Percentiles rank a stretch among this genome's conserved stretches.
Conservation (phyloP, 306 rosid genomes). For the Parietaria judaica region DNA sequence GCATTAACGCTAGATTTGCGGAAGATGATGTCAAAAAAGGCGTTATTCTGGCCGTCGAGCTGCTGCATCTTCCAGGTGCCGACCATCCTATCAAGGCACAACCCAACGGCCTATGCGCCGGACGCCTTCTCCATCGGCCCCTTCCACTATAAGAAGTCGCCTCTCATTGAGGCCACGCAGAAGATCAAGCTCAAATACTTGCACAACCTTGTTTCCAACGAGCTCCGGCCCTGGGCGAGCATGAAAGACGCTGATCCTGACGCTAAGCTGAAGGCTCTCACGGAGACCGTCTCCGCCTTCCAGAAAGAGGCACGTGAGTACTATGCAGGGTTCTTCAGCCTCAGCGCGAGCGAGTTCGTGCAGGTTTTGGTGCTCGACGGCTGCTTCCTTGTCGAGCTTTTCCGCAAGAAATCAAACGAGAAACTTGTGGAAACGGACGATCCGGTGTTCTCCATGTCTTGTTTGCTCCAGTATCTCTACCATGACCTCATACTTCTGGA, state of each 20-base stretch:
- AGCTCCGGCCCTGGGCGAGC: not conserved
- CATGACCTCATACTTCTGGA: slow-evolving; percentile 5
- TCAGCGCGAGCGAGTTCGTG: not conserved
- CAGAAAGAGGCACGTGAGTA: not conserved
- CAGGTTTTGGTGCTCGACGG: slow-evolving; percentile 6
- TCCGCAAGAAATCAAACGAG: not conserved
- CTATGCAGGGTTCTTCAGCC: slow-evolving; percentile 1
- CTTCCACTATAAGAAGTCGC: not conserved
- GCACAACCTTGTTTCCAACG: not conserved
- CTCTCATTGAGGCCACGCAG: not conserved
- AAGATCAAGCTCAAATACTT: slow-evolving; percentile 14
- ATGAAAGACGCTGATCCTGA: not conserved
- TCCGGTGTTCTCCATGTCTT: not conserved
- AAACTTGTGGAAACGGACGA: not conserved
- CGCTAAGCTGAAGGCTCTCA: not conserved
- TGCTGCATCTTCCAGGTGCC: slow-evolving; percentile 6
- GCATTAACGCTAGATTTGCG: not conserved
- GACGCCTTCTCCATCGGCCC: slow-evolving; percentile 7
- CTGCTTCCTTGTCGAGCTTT: not conserved
- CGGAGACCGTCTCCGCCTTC: not conserved
- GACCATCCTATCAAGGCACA: not conserved
- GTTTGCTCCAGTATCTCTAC: not conserved
- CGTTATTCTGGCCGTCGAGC: not conserved
- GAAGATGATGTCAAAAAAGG: not conserved
- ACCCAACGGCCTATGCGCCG: not conserved